A percentile compares a stretch with the other conserved stretches of the same genome.
These are phyloP conservation scores for Triticum turgidum DNA, from an alignment of 176 grass and related monocot genomes.

Conservation along the genomic window DNA sequence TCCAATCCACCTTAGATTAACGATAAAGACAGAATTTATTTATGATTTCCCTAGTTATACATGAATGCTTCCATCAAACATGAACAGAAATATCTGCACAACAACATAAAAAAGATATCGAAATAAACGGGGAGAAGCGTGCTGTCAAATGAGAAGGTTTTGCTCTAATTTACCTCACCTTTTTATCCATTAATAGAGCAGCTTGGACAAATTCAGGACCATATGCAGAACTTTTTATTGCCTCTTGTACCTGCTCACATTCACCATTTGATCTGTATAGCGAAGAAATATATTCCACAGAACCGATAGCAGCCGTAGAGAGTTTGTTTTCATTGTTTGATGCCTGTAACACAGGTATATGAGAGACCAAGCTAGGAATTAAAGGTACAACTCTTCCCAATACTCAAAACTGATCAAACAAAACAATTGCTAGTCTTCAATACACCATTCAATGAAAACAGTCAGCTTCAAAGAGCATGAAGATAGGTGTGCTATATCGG, in stretches of 20 bases:
- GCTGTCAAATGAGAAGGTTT: conserved; percentile 12
- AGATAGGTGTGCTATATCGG: too few species aligned
- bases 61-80: not conserved
- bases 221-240: conserved; percentile 60
- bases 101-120: not conserved
- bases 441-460: too few species aligned
- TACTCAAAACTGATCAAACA: not conserved
- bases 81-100: not conserved
- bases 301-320: conserved; percentile 85
- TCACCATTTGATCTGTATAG: conserved; percentile 72
- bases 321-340: conserved; percentile 41
- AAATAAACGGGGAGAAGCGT: not conserved
- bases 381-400: not conserved
- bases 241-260: conserved; percentile 71
- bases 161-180: conserved; percentile 56
- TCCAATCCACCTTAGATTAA: not conserved
- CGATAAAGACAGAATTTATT: not conserved
- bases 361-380: too few species aligned
- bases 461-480: too few species aligned
- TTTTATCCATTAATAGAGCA: conserved; percentile 87
- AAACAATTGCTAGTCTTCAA: not conserved
- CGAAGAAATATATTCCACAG: conserved; percentile 86
- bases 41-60: not conserved
- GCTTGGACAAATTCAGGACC: conserved; percentile 93
- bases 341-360: conserved; percentile 40